Percentiles rank a stretch among this genome's conserved stretches.
These are phyloP conservation scores for Coemansia sp. DNA, from an alignment of 192 early-diverging fungal genomes.

Conservation along the genomic window DNA sequence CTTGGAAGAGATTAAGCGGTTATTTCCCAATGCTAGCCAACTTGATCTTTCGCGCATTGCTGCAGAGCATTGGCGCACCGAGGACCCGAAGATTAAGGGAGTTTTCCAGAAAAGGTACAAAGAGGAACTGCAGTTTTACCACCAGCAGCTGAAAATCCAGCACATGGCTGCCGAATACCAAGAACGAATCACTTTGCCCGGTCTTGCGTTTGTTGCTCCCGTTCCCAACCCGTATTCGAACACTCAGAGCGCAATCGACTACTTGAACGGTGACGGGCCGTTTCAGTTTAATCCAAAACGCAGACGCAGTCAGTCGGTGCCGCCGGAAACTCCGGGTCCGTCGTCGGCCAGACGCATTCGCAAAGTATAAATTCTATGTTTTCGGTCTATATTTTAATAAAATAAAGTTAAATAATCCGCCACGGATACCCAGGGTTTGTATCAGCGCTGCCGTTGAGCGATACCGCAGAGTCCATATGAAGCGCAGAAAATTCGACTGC, in stretches of 20 bases:
- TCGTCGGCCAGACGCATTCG: neutral
- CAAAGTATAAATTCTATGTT: neutral
- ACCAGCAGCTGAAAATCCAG: constrained; percentile 13
- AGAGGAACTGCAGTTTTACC: constrained; percentile 19
- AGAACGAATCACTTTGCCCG: neutral
- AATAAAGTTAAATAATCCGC: neutral
- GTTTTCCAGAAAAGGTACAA: constrained; percentile 18
- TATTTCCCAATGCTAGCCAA: constrained; percentile 19
- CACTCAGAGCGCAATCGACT: neutral
- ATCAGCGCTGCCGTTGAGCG: neutral
- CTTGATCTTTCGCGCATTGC: constrained; percentile 26
- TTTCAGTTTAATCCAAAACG: constrained; percentile 1
- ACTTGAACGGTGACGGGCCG: neutral
- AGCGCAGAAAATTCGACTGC: neutral
- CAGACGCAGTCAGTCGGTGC: constrained; percentile 10
- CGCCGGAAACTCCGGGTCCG: neutral
- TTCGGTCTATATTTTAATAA: neutral
- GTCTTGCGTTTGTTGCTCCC: neutral
- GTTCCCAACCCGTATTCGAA: neutral
- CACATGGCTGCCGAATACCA: constrained; percentile 8
- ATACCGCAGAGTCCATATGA: neutral
- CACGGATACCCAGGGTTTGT: neutral
- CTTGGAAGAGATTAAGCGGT: constrained; percentile 9
- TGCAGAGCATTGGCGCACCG: constrained; percentile 32
- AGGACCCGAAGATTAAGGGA: constrained; percentile 14